These are phyloP conservation scores for Phyllosticta capitalensis DNA, from an alignment of 2,329 filamentous ascomycete species.

Conservation along the genomic window DNA sequence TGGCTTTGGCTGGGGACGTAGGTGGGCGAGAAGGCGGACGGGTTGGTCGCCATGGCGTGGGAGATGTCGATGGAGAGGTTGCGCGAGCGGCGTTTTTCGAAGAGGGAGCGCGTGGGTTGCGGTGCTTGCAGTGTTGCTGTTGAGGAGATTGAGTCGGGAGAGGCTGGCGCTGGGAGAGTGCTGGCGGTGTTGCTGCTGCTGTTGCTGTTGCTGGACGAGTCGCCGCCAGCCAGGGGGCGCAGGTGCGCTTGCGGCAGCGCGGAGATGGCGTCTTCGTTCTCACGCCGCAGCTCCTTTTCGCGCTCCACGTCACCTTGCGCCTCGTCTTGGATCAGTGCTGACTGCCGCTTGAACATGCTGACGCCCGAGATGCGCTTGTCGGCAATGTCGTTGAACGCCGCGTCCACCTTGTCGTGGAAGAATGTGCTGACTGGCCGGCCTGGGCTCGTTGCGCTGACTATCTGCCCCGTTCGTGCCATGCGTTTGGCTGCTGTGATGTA, in stretches of 20 bases:
- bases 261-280: constrained; percentile 77
- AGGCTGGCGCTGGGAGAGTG: constrained; percentile 18
- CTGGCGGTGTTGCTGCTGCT: not conserved
- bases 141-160: constrained; percentile 19
- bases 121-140: not conserved
- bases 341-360: constrained; percentile 52
- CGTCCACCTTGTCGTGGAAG: constrained; percentile 80
- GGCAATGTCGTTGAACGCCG: constrained; percentile 77
- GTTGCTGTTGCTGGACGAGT: not conserved
- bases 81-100: constrained; percentile 33
- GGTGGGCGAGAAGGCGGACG: constrained; percentile 33
- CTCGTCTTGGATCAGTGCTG: constrained; percentile 71
- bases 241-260: constrained; percentile 57
- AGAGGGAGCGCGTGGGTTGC: constrained; percentile 15
- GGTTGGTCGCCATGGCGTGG: constrained; percentile 24
- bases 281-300: constrained; percentile 67
- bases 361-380: constrained; percentile 49
- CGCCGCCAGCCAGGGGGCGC: constrained; percentile 15
- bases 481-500: constrained; percentile 76
- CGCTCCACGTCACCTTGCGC: constrained; percentile 69
- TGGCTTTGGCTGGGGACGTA: constrained; percentile 16
- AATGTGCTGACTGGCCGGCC: constrained; percentile 57
- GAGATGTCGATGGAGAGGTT: constrained; percentile 36
- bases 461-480: constrained; percentile 35
- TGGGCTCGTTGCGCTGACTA: constrained; percentile 43